phyloP scores from a whole-genome alignment of 2,329 filamentous ascomycete genomes.

The Talaromyces marneffei region DNA sequence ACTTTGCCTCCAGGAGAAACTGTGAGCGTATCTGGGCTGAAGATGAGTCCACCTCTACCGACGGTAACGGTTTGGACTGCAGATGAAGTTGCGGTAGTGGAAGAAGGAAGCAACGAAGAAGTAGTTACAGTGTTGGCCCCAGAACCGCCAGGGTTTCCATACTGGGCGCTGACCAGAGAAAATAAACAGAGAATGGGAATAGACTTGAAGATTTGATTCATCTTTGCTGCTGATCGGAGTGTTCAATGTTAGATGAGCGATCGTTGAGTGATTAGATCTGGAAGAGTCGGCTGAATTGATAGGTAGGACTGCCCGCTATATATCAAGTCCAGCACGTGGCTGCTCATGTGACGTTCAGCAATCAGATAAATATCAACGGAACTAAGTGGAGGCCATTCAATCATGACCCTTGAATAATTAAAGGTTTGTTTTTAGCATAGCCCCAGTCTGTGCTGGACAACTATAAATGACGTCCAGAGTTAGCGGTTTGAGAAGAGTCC shows the following conservation, averaged over 20 bases:
- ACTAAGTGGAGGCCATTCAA: not conserved
- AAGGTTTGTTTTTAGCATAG: not conserved
- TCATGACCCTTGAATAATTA: not conserved
- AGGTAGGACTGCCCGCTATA: not conserved
- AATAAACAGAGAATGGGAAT: not conserved
- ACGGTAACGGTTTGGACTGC: constrained; percentile 39
- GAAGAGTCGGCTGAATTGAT: not conserved
- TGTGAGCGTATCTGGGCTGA: not conserved
- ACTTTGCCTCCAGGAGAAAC: constrained; percentile 40
- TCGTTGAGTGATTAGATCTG: not conserved
- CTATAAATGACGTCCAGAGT: not conserved
- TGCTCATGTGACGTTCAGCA: not conserved
- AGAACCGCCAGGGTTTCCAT: not conserved
- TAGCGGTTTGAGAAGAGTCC: not conserved
- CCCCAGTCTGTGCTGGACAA: not conserved
- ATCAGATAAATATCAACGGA: not conserved
- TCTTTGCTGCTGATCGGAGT: not conserved
- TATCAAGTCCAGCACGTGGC: too few relatives aligned
- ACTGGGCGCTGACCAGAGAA: not conserved
- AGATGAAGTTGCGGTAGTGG: constrained; percentile 11
- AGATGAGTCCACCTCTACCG: constrained; percentile 25
- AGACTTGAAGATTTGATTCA: not conserved
- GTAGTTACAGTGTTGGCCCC: not conserved
- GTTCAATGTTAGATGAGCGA: not conserved
- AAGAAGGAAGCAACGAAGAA: not conserved